Conservation (phyloP, 2,329 filamentous ascomycete species). For the Lachnellula cervina region DNA sequence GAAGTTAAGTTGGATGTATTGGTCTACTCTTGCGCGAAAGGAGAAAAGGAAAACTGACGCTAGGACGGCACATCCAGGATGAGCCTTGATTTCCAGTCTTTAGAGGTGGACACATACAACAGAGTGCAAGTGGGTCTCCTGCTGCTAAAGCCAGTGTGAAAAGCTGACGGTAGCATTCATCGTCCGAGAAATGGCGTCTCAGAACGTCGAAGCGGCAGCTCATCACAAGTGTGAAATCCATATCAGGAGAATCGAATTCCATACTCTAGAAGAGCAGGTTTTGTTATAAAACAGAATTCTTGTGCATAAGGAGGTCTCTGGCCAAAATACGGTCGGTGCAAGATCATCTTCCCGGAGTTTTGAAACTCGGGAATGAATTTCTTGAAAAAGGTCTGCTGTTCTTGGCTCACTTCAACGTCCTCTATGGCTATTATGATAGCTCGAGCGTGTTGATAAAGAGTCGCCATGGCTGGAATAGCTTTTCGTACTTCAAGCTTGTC, state of each 20-base stretch:
- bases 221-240: no score
- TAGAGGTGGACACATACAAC: neutral
- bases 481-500: neutral
- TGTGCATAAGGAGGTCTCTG: neutral
- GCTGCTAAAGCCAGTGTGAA: constrained; percentile 4
- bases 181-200: neutral
- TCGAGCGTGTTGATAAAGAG: constrained; percentile 3
- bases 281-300: neutral
- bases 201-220: neutral
- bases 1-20: neutral
- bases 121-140: constrained; percentile 1
- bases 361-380: neutral
- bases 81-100: neutral
- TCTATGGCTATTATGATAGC: neutral
- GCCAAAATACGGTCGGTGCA: neutral
- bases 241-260: no score
- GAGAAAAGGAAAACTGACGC: neutral
- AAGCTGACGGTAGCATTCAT: constrained; percentile 6
- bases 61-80: constrained; percentile 1
- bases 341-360: neutral
- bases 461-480: constrained; percentile 3
- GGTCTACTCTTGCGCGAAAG: neutral
- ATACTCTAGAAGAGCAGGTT: neutral
- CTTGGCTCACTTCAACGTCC: constrained; percentile 2
- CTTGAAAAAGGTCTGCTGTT: neutral